These are phyloP conservation scores for Coniochaeta hoffmannii DNA, from an alignment of 2,329 filamentous ascomycete species.

Conservation along the genomic window DNA sequence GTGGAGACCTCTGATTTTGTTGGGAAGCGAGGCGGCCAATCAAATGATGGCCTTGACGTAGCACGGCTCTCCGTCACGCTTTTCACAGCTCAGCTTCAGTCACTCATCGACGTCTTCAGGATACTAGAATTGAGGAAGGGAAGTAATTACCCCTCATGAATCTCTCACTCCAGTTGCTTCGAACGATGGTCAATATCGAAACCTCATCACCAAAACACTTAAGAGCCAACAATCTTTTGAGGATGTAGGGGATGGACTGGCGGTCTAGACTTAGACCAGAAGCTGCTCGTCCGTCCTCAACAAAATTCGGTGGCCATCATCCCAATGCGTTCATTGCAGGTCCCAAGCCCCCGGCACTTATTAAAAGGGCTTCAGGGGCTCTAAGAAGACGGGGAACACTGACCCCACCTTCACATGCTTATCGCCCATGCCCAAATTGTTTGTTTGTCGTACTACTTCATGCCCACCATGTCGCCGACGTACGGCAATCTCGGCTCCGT, in stretches of 20 bases:
- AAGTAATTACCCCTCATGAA: too few relatives aligned
- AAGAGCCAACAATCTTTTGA: neutral
- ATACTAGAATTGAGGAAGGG: too few relatives aligned
- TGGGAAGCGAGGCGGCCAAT: neutral
- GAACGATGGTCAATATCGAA: neutral
- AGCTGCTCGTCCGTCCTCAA: neutral
- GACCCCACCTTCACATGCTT: neutral
- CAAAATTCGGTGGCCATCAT: neutral
- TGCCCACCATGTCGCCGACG: neutral
- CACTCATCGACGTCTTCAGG: too few relatives aligned
- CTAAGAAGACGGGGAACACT: neutral
- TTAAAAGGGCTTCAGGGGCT: too few relatives aligned
- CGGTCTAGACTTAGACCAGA: neutral
- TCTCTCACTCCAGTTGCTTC: too few relatives aligned
- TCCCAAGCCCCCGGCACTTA: neutral
- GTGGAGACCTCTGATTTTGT: neutral
- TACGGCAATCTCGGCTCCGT: neutral
- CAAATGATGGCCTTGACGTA: neutral
- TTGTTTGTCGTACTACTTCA: neutral
- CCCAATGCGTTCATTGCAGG: neutral
- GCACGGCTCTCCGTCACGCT: neutral
- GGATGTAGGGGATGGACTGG: neutral
- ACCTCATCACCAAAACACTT: neutral
- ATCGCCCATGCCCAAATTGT: neutral
- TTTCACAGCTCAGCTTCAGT: neutral